Percentiles rank a stretch among this genome's conserved stretches.
Evolutionary conservation across 306 rosid genomes (phyloP).

Genomic region (Lablab purpureus): DNA sequence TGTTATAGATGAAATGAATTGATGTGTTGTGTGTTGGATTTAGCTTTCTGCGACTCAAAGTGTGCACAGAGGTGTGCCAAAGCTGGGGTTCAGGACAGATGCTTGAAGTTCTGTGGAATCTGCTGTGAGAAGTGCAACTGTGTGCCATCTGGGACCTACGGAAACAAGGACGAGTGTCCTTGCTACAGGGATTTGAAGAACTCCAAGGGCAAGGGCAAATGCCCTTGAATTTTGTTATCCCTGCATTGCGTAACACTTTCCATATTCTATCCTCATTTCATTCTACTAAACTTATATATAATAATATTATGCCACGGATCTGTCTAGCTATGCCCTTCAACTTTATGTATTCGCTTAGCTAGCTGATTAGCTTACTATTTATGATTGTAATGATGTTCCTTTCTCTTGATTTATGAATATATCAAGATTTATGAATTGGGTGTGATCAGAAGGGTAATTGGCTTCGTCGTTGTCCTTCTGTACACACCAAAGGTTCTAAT

Average conservation of each 20-base stretch:
- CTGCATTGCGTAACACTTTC: not conserved
- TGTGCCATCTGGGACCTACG: slow-evolving; percentile 91
- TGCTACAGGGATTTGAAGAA: slow-evolving; percentile 83
- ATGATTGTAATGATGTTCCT: not conserved
- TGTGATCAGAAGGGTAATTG: not conserved
- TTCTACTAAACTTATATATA: not conserved
- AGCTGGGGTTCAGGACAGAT: slow-evolving; percentile 71
- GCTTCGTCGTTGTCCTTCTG: not conserved
- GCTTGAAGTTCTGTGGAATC: slow-evolving; percentile 80
- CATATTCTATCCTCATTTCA: not conserved
- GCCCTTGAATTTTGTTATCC: slow-evolving; percentile 59
- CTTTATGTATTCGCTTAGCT: not conserved
- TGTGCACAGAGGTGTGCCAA: slow-evolving; percentile 69
- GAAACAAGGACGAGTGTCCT: slow-evolving; percentile 92
- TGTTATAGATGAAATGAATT: not conserved
- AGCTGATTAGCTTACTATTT: too few species aligned
- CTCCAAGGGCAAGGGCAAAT: slow-evolving; percentile 77
- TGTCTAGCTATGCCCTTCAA: not conserved
- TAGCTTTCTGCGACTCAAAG: slow-evolving; percentile 66
- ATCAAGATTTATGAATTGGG: not conserved
- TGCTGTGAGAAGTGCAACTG: slow-evolving; percentile 84
- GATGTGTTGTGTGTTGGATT: not conserved
- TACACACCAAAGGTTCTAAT: not conserved
- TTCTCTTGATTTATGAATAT: not conserved
- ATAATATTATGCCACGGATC: not conserved